phyloP scores from a whole-genome alignment of 305 asterid species.

The Solanum hybrid region DNA sequence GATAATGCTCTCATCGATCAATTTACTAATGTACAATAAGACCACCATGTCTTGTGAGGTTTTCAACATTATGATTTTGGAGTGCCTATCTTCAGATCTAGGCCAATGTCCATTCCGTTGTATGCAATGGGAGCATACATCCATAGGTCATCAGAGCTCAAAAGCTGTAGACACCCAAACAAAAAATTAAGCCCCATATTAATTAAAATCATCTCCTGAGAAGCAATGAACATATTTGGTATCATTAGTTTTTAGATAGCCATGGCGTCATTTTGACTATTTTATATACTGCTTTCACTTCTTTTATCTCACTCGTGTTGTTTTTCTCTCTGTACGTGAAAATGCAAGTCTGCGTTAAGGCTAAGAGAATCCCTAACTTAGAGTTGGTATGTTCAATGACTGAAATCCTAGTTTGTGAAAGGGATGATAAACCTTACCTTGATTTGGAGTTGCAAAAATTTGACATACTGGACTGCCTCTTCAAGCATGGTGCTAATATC shows the following conservation, averaged over 20 bases:
- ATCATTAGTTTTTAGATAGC: neutral
- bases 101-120: constrained; percentile 68
- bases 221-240: neutral
- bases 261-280: neutral
- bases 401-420: neutral
- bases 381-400: neutral
- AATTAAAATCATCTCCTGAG: neutral
- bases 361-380: neutral
- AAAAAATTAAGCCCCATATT: neutral
- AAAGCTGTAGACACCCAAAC: constrained; percentile 29
- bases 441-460: constrained; percentile 80
- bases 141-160: constrained; percentile 82
- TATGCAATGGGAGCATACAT: constrained; percentile 78
- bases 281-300: neutral
- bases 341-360: neutral
- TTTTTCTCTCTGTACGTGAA: neutral
- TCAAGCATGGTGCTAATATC: constrained; percentile 92
- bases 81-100: neutral
- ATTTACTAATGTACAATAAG: neutral
- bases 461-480: constrained; percentile 82
- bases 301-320: neutral
- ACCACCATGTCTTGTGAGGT: neutral
- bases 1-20: neutral
- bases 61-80: neutral
- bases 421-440: constrained; percentile 29